Evolutionary conservation across 164 flowering plant species (phyloP).

Genomic region (Stephania japonica): DNA sequence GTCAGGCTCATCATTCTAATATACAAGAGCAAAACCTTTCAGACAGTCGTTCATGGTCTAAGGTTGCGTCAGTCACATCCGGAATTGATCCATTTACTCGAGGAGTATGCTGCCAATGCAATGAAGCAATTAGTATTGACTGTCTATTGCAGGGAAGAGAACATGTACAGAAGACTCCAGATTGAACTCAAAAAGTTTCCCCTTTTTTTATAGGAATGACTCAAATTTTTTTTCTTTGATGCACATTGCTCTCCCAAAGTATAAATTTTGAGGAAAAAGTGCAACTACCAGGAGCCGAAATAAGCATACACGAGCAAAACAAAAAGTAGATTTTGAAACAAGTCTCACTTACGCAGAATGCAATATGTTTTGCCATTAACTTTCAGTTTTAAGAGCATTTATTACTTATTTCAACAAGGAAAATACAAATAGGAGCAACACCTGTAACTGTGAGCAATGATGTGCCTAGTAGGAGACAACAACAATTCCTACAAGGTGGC

Average conservation of each 20-base stretch:
- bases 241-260: not conserved
- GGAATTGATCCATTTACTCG: constrained; percentile 76
- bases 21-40: constrained; percentile 46
- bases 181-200: not conserved
- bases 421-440: not conserved
- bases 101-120: constrained; percentile 74
- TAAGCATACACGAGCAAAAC: not conserved
- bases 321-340: not conserved
- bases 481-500: too few relatives aligned
- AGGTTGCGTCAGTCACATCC: constrained; percentile 66
- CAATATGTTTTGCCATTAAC: not conserved
- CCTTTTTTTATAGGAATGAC: not conserved
- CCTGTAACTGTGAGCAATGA: too few relatives aligned
- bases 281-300: not conserved
- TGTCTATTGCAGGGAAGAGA: not conserved
- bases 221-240: not conserved
- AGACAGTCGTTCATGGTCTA: constrained; percentile 70
- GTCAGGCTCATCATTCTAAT: not conserved
- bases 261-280: not conserved
- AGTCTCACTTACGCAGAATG: not conserved
- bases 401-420: not conserved
- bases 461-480: too few relatives aligned
- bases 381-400: too few relatives aligned
- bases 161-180: not conserved
- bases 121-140: constrained; percentile 3